Conservation (phyloP, 257 asterid species). For the Fraxinus americana region DNA sequence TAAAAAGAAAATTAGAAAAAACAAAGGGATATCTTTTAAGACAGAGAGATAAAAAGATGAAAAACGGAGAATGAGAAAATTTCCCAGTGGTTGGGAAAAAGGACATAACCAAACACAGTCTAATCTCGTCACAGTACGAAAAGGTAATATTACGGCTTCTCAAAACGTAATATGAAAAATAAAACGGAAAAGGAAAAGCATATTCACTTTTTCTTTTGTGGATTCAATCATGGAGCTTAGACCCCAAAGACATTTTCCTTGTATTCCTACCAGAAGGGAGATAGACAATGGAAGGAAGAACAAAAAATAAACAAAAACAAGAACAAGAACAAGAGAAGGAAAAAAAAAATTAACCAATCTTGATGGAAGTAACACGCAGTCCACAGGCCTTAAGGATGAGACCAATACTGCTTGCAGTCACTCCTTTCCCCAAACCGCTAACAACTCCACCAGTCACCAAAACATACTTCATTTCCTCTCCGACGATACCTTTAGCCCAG, state of each 20-base stretch:
- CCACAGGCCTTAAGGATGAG: slow-evolving; percentile 92
- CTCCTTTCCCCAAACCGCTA: slow-evolving; percentile 97
- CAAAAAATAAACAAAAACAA: too few species aligned
- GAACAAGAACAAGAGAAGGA: neutral
- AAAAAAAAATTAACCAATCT: slow-evolving; percentile 59
- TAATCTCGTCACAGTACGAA: neutral
- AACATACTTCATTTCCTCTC: slow-evolving; percentile 74
- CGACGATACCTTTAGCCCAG: neutral
- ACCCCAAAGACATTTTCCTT: neutral
- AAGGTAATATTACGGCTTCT: neutral
- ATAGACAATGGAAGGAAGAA: too few species aligned
- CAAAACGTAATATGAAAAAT: neutral
- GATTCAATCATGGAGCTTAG: neutral
- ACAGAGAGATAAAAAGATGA: neutral
- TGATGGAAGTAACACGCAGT: slow-evolving; percentile 85
- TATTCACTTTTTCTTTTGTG: neutral
- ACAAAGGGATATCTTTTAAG: neutral
- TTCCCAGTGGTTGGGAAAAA: neutral
- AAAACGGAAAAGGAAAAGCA: neutral
- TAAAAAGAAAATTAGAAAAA: neutral
- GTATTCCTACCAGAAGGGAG: neutral
- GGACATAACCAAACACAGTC: neutral
- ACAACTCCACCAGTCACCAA: slow-evolving; percentile 98
- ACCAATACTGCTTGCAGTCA: slow-evolving; percentile 95
- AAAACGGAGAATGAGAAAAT: neutral